A percentile compares a stretch with the other conserved stretches of the same genome.
phyloP scores from a whole-genome alignment of 2,329 filamentous ascomycete genomes.

The Fusarium tricinctum region DNA sequence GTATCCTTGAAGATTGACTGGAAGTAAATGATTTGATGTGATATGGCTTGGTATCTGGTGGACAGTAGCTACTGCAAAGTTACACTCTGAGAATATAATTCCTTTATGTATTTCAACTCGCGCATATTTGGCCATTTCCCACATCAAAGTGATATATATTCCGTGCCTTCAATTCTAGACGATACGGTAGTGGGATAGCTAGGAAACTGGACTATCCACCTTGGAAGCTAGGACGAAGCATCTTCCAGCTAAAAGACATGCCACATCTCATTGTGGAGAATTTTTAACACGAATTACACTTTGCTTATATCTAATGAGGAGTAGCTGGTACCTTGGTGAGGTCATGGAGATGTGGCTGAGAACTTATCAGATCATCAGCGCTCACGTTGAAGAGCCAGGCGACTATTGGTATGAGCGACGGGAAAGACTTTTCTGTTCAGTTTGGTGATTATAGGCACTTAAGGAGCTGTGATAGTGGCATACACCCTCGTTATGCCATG shows the following conservation, averaged over 20 bases:
- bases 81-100: not conserved
- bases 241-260: slow-evolving; percentile 13
- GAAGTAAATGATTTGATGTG: not conserved
- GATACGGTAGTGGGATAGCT: slow-evolving; percentile 31
- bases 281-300: slow-evolving; percentile 23
- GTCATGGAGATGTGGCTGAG: slow-evolving; percentile 19
- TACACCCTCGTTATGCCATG: slow-evolving; percentile 21
- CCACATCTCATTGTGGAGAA: slow-evolving; percentile 29
- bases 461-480: slow-evolving; percentile 26
- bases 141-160: too few relatives aligned
- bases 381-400: accelerated
- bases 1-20: slow-evolving; percentile 51
- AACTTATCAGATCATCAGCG: accelerated
- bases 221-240: slow-evolving; percentile 19
- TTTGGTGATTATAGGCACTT: not conserved
- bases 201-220: slow-evolving; percentile 22
- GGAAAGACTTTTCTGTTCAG: slow-evolving; percentile 4
- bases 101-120: not conserved
- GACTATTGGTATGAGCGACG: slow-evolving; percentile 26
- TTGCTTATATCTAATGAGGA: not conserved
- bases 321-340: slow-evolving; percentile 18
- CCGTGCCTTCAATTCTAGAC: slow-evolving; percentile 2
- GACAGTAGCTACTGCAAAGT: not conserved
- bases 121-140: too few relatives aligned
- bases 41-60: not conserved